Evolutionary conservation across 805 yeast species (phyloP), one percentile per base, ranked within the genome.

Genomic region (Limtongozyma cylindracea): DNA sequence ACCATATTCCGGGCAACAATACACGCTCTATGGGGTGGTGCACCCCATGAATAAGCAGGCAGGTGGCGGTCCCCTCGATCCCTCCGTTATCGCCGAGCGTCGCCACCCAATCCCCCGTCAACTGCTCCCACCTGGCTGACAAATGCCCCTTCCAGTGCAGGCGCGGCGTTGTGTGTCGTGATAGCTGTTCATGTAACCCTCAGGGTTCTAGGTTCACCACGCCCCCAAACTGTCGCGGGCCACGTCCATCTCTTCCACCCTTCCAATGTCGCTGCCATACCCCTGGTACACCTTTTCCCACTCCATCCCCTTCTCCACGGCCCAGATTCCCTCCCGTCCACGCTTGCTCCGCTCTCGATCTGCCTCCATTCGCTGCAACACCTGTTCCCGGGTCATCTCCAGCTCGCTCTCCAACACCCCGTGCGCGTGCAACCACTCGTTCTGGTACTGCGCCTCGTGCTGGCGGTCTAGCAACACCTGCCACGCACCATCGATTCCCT

Each of bases 261-360:
- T 45, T 8, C 66, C 64, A 47, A 21, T 52, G 25, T 32, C 40
- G 29, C 28, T 56, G 58, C 52, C 69, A 53, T 49, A 69, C 60
- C 46, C 36, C 16, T 40, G 34, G n/a, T 41, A 24, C 24, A 29
- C 46, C 31, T 36, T 54, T 19, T 37, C 48, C 31, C 44, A 59
- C 4, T 44, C 51, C 27, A 43, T 53, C 16, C 28, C 33, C 26
- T 74, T 43, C 16, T 52, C 54, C 1, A 71, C 64, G 7, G 67
- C 56, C 92, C 94, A 78, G 12, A 66, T 50, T 8, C 57, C 61
- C 34, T 84, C 95, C 32, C 82, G 78, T 9, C 72, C 60, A 30
- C 74, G 57, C 38, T 84, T 84, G 35, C 77, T 80, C 20, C 92
- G 52, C 39, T 84, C 98, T 31, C 98, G 52, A 39, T 84, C 96